Evolutionary conservation across 257 asterid species (phyloP), one percentile per base, ranked within the genome.

Genomic region (Jacaranda mimosifolia): DNA sequence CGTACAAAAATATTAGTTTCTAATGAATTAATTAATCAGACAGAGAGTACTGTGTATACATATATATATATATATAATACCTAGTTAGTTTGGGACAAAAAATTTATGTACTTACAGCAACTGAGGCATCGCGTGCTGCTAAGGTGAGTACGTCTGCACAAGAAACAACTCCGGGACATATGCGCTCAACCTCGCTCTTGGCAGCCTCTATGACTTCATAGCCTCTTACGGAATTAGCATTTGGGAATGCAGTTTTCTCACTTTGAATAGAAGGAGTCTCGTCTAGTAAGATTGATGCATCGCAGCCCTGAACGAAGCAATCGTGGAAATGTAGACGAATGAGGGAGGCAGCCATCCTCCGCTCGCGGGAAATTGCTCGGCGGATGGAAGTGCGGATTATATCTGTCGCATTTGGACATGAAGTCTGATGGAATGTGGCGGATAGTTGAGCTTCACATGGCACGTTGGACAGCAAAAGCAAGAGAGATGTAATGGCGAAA

Each of bases 231-330:
- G 62, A 55, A 6, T n/a, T 18, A 9, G 3, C 32, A 17, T 55
- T 55, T 55, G 62, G 62, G 9, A 17, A 17, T n/a, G 62, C 62
- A 6, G 32, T 55, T 7, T 55, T 55, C 32, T 55, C 62, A 3
- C 11, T 4, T 55, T 55, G 35, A 5, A 55, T 55, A 17, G 62
- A n/a, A 5, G 32, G 32, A 0, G 62, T 55, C 62, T 55, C 62
- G 32, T 55, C 62, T 0, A 55, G 32, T 7, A 55, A 3, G 8
- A 55, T 55, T n/a, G 62, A 55, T 19, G 62, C 62, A 5, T 55
- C 62, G 35, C 62, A 55, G 32, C 62, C 62, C 62, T 55, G 62
- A 55, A 55, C 62, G 10, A 55, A 55, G 62, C 62, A 55, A 8
- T 55, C 62, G 5, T 55, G 62, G 32, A 55, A n/a, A 17, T 55